Conservation (phyloP, 495 filamentous ascomycete species). For the Staphylotrichum longicolle region DNA sequence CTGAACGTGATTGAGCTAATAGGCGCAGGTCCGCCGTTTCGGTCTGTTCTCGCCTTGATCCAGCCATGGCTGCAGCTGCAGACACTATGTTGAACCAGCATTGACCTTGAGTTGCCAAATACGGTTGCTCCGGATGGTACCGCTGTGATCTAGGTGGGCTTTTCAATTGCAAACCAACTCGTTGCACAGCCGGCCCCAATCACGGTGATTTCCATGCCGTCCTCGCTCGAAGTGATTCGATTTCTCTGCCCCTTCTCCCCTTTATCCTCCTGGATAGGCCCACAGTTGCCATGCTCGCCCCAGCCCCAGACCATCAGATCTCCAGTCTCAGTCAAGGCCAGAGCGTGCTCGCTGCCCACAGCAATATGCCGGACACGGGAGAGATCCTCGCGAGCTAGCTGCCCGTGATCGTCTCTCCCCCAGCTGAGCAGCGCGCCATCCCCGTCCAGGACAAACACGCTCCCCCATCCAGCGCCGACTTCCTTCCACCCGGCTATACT, state of each 20-base stretch:
- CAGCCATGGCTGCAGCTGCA: no score
- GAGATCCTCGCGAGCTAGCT: constrained; percentile 63
- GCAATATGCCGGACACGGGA: constrained; percentile 57
- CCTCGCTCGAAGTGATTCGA: constrained; percentile 52
- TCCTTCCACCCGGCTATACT: constrained; percentile 52
- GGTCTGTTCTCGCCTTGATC: constrained; percentile 49
- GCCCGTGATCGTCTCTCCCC: constrained; percentile 82
- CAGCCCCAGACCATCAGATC: constrained; percentile 81
- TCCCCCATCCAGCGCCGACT: constrained; percentile 77
- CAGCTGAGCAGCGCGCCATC: constrained; percentile 58
- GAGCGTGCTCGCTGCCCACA: constrained; percentile 81
- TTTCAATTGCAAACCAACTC: constrained; percentile 65
- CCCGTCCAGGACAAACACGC: constrained; percentile 64
- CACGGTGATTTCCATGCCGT: constrained; percentile 46
- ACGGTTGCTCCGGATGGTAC: constrained; percentile 4
- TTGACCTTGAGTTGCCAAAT: not conserved
- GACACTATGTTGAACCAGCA: no score
- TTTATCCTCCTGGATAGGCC: constrained; percentile 62
- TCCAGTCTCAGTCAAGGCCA: constrained; percentile 63
- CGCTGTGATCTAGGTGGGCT: constrained; percentile 17
- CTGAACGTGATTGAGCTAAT: constrained; percentile 20
- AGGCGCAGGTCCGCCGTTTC: constrained; percentile 46
- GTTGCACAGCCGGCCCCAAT: constrained; percentile 87
- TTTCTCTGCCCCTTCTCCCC: constrained; percentile 65
- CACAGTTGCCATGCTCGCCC: constrained; percentile 98